Evolutionary conservation across 2,329 filamentous ascomycete genomes (phyloP).

Genomic region (Fusarium sp.): DNA sequence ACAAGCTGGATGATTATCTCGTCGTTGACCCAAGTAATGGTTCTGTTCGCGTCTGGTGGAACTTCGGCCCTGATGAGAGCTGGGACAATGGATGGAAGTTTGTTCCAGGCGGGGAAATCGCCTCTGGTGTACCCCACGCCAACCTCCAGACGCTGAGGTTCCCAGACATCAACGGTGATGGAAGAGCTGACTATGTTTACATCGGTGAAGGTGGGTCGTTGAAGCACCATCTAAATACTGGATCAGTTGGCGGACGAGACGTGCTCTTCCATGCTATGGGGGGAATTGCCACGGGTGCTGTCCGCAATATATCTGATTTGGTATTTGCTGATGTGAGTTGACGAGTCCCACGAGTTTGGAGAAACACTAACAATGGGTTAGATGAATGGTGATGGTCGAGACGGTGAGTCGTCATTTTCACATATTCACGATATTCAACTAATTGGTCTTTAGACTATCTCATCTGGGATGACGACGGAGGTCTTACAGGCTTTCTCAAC

Average conservation of each 20-base stretch:
- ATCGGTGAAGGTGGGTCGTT: slow-evolving; percentile 43
- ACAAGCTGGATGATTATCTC: slow-evolving; percentile 8
- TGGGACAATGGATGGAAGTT: slow-evolving; percentile 21
- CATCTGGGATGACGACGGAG: slow-evolving; percentile 22
- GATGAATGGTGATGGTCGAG: slow-evolving; percentile 26
- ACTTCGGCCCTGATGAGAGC: neutral
- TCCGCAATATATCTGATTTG: neutral
- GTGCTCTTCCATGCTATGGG: slow-evolving; percentile 3
- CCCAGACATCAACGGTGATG: slow-evolving; percentile 49
- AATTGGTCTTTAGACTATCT: slow-evolving; percentile 15
- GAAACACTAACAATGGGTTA: neutral
- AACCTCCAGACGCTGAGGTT: slow-evolving; percentile 45
- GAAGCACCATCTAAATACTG: slow-evolving; percentile 41
- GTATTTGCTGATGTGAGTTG: slow-evolving; percentile 23
- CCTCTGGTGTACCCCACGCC: slow-evolving; percentile 44
- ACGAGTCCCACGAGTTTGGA: too few relatives aligned
- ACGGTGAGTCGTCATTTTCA: slow-evolving; percentile 1
- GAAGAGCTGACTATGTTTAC: slow-evolving; percentile 47
- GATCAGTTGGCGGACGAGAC: slow-evolving; percentile 5
- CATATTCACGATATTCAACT: neutral
- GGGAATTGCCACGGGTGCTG: slow-evolving; percentile 11
- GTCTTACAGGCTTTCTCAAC: slow-evolving; percentile 22
- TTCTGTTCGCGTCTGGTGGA: slow-evolving; percentile 17
- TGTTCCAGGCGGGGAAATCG: slow-evolving; percentile 43
- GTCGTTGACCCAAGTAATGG: slow-evolving; percentile 8